Base-by-base conservation (phyloP, 768 basidiomycete species). In the Kwoniella newhampshirensis region DNA sequence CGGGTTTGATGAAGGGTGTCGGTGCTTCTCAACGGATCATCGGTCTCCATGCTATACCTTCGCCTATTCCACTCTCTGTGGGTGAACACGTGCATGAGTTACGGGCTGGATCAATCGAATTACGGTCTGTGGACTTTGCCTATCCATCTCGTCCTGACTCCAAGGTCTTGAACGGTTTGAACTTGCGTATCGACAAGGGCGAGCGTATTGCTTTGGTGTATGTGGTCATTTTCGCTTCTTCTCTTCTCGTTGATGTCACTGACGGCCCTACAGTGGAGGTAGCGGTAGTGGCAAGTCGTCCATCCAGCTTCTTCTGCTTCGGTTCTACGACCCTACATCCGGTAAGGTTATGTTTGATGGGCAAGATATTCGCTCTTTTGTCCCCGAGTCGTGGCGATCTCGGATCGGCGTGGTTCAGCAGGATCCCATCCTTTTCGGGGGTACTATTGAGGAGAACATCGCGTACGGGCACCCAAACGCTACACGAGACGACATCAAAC, bases 221-320 rank as follows among this genome's bases (percentile, higher is more conserved):
- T 64, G 90, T 81, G 13, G 2, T 12, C n/a, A 26, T 4, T 25
- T 35, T 45, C 5, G 8, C 43, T 23, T 45, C 7, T 23, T 23
- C 17, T 26, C 26, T 15, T 45, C 43, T 12, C 13, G 20, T 45
- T 6, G 5, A 13, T 17, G 26, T n/a, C 11, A 30, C 47, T 48
- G 30, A 48, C 23, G 9, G 23, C 57, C 23, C 43, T 21, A 43
- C 25, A 92, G 90, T 13, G 93, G 93, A 9, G 85, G 85, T 75
- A 92, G 89, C 66, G 93, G 93, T 6, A 86, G 89, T 42, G 93
- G 93, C 51, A 97, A 97, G 79, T 91, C 89, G 4, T 92, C 90
- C 2, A 81, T 93, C 37, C 90, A 93, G 66, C 86, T 88, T 11
- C 81, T 97, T n/a, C 81, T 93, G 26, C 77, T 93, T 51, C 80